Conservation (phyloP, 164 flowering plant species). For the Taxillus chinensis region DNA sequence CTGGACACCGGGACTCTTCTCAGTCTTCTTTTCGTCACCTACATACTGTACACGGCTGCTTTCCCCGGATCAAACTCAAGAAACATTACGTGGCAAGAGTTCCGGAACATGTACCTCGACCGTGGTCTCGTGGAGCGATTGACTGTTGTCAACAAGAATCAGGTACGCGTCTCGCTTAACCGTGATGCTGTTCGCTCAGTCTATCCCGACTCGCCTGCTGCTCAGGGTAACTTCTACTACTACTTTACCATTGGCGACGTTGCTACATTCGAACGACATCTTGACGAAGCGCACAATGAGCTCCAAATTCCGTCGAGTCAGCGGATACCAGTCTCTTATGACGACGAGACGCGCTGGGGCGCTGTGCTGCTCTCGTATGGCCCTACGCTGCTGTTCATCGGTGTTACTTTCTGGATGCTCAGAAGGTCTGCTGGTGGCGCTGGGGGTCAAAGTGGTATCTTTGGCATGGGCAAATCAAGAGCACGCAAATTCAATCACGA, state of each 20-base stretch:
- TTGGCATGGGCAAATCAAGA: conserved; percentile 83
- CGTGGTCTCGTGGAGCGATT: too few relatives aligned
- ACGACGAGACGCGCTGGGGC: conserved; percentile 67
- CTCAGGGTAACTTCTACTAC: too few relatives aligned
- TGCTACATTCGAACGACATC: conserved; percentile 85
- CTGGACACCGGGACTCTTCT: too few relatives aligned
- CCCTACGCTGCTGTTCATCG: conserved; percentile 70
- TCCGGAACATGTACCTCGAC: too few relatives aligned
- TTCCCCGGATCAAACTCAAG: too few relatives aligned
- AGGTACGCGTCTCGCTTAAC: too few relatives aligned
- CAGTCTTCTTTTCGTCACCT: too few relatives aligned
- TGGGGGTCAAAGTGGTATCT: conserved; percentile 84
- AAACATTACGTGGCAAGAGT: too few relatives aligned
- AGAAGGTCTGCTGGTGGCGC: conserved; percentile 70
- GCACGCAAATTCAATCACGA: conserved; percentile 80
- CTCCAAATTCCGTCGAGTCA: conserved; percentile 73
- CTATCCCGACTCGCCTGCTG: too few relatives aligned
- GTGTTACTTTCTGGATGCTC: conserved; percentile 58
- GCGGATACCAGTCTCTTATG: conserved; percentile 78
- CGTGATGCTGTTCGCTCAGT: too few relatives aligned
- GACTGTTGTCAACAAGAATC: too few relatives aligned
- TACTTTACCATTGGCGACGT: conserved; percentile 87
- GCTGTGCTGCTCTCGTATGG: conserved; percentile 68
- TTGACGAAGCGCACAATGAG: conserved; percentile 91
- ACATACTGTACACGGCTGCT: too few relatives aligned